These are phyloP conservation scores for Neoarthrinium moseri DNA, from an alignment of 2,329 filamentous ascomycete species.

Conservation along the genomic window DNA sequence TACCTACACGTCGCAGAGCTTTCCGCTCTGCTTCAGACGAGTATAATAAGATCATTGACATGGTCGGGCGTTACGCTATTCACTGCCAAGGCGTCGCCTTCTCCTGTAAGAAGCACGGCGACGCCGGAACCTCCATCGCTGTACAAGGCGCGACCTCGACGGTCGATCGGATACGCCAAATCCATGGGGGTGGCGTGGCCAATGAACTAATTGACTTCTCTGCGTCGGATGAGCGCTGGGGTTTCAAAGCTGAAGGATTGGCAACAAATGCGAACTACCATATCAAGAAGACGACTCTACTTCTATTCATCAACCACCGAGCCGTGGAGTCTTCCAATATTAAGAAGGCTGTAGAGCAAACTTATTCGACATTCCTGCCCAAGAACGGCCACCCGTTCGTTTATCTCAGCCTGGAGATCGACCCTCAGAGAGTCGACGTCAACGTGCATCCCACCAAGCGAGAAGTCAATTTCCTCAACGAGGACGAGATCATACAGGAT, in stretches of 20 bases:
- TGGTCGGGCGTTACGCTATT: conserved; percentile 89
- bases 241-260: conserved; percentile 78
- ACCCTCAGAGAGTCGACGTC: conserved; percentile 89
- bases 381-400: conserved; percentile 94
- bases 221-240: conserved; percentile 72
- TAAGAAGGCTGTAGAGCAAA: conserved; percentile 88
- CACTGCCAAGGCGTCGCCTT: conserved; percentile 92
- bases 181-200: conserved; percentile 80
- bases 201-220: conserved; percentile 83
- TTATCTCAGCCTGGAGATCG: conserved; percentile 89
- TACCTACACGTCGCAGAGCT: conserved; percentile 81
- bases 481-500: conserved; percentile 89
- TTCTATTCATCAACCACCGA: conserved; percentile 96
- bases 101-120: conserved; percentile 94
- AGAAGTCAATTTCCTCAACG: conserved; percentile 95
- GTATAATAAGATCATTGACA: conserved; percentile 95
- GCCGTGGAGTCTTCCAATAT: conserved; percentile 87
- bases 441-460: conserved; percentile 97
- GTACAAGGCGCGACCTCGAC: conserved; percentile 71
- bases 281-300: conserved; percentile 80
- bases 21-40: conserved; percentile 93
- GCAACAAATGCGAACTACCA: conserved; percentile 94
- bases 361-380: conserved; percentile 81
- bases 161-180: conserved; percentile 83
- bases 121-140: conserved; percentile 78